Evolutionary conservation across 2,329 filamentous ascomycete species (phyloP).

Genomic region (Thielaviopsis euricoi): DNA sequence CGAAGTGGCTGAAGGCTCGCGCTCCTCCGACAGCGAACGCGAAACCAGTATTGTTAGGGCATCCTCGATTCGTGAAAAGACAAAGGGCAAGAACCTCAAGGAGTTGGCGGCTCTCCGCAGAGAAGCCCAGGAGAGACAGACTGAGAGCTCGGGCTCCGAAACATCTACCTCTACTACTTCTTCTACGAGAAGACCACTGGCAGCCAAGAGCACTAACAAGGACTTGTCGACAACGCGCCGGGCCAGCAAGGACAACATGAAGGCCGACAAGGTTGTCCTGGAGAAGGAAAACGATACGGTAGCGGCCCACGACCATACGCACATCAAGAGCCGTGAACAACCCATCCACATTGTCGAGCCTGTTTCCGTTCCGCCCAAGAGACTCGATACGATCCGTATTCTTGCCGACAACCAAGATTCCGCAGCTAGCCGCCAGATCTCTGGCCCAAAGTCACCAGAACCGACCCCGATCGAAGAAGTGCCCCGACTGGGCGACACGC

Average conservation of each 20-base stretch:
- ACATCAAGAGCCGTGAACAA: neutral
- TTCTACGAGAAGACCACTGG: conserved; percentile 29
- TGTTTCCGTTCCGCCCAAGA: neutral
- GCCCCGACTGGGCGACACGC: conserved; percentile 32
- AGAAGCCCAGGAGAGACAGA: conserved; percentile 21
- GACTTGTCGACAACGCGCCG: conserved; percentile 24
- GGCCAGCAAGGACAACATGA: neutral
- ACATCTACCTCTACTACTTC: conserved; percentile 15
- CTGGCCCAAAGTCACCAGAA: conserved; percentile 29
- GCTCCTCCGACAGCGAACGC: neutral
- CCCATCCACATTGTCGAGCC: conserved; percentile 2
- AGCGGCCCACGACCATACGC: neutral
- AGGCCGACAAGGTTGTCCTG: neutral
- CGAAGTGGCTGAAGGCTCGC: neutral
- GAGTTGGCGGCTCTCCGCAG: conserved; percentile 27
- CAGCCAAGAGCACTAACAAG: conserved; percentile 43
- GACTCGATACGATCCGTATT: conserved; percentile 10
- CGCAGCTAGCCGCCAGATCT: conserved; percentile 2
- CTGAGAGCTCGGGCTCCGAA: neutral
- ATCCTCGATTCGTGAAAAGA: conserved; percentile 16
- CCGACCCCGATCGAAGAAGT: conserved; percentile 21
- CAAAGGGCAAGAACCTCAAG: conserved; percentile 28
- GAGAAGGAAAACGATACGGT: neutral
- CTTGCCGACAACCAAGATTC: conserved; percentile 17
- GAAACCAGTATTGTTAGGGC: conserved; percentile 3